A percentile compares a stretch with the other conserved stretches of the same genome.
Conservation (phyloP, 2,329 filamentous ascomycete genomes). For the Penicillium sp. region DNA sequence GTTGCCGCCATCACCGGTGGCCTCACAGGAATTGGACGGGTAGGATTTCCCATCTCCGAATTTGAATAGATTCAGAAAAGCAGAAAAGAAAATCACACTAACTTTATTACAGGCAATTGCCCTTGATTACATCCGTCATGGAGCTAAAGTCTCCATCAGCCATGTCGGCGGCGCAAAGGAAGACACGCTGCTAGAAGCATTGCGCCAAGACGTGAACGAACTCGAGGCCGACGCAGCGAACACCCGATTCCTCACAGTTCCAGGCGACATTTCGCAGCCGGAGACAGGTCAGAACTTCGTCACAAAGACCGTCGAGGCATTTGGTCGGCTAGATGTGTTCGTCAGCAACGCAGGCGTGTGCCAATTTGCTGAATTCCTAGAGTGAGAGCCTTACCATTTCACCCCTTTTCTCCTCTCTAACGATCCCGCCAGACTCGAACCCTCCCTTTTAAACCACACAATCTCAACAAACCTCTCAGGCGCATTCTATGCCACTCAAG, state of each 20-base stretch:
- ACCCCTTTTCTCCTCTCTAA: not conserved
- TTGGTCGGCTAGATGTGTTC: constrained; percentile 66
- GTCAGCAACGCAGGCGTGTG: constrained; percentile 88
- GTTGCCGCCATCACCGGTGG: constrained; percentile 84
- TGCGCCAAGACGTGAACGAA: constrained; percentile 32
- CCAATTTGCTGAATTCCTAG: constrained; percentile 81
- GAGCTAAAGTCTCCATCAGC: constrained; percentile 76
- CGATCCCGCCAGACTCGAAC: constrained; percentile 51
- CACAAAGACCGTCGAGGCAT: constrained; percentile 56
- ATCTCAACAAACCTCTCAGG: constrained; percentile 79
- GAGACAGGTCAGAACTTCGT: constrained; percentile 70
- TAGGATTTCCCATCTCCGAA: constrained; percentile 15
- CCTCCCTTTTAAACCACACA: constrained; percentile 68
- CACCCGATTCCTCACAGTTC: constrained; percentile 60
- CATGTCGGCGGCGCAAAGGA: constrained; percentile 57
- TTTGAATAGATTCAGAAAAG: not conserved
- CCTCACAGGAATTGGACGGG: constrained; percentile 77
- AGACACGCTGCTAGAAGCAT: constrained; percentile 27
- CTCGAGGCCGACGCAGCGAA: constrained; percentile 23
- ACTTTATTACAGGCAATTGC: constrained; percentile 61
- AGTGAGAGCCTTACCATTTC: constrained; percentile 45
- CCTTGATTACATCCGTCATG: constrained; percentile 73
- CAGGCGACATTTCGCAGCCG: constrained; percentile 74
- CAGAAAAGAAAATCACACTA: not conserved
- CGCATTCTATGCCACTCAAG: constrained; percentile 84